Evolutionary conservation across 2,329 filamentous ascomycete genomes (phyloP).

Genomic region (Apiospora rasikravindrae): DNA sequence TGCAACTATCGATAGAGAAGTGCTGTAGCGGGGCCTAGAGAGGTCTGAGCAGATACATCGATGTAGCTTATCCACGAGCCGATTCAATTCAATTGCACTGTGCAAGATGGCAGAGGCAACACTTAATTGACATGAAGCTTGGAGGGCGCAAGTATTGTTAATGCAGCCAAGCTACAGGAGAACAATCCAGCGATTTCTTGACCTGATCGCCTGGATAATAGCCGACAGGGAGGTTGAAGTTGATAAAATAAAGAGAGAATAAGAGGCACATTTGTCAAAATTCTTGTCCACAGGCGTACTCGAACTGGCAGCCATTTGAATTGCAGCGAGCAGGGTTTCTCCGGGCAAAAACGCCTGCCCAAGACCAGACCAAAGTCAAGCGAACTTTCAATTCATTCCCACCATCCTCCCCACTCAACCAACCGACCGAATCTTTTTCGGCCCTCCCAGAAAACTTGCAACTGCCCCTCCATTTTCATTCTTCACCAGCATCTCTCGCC

Average conservation of each 20-base stretch:
- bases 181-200: not conserved
- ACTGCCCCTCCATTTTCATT: constrained; percentile 22
- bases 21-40: not conserved
- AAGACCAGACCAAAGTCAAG: not conserved
- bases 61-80: not conserved
- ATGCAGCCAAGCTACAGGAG: not conserved
- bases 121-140: not conserved
- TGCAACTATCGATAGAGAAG: not conserved
- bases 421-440: constrained; percentile 23
- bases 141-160: not conserved
- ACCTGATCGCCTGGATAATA: not conserved
- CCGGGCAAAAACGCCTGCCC: not conserved
- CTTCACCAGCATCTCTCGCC: constrained; percentile 8
- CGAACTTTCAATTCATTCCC: constrained; percentile 21
- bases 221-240: not conserved
- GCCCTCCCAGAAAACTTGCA: not conserved
- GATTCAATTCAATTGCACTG: not conserved
- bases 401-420: constrained; percentile 21
- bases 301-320: not conserved
- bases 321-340: not conserved
- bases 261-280: not conserved
- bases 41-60: not conserved
- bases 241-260: not conserved
- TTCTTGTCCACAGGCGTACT: not conserved
- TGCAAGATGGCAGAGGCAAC: not conserved